phyloP scores from a whole-genome alignment of 108 stramenopile species.

The Pseudonitzschia delicatissima region DNA sequence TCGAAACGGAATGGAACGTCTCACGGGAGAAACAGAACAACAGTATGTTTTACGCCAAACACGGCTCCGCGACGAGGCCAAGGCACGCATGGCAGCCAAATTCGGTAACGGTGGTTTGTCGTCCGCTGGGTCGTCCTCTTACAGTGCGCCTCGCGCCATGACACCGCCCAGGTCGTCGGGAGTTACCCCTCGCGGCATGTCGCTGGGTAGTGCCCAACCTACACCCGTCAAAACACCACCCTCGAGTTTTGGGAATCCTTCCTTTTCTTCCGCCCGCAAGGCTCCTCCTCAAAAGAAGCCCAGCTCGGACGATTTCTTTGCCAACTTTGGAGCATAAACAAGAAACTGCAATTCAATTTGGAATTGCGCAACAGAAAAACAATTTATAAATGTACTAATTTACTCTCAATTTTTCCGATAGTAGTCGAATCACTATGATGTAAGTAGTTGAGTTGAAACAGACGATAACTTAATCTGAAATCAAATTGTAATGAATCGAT shows the following conservation, averaged over 20 bases:
- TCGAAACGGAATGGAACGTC: slow-evolving; percentile 79
- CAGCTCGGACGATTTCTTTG: slow-evolving; percentile 73
- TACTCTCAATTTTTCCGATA: no score
- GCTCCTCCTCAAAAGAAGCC: slow-evolving; percentile 5
- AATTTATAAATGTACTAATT: no score
- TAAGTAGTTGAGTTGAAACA: no score
- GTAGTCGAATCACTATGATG: no score
- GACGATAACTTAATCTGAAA: no score
- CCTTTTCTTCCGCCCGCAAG: no score
- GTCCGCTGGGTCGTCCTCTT: slow-evolving; percentile 20
- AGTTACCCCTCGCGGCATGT: not conserved
- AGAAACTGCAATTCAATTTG: not conserved
- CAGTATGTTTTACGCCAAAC: slow-evolving; percentile 91
- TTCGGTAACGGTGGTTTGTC: slow-evolving; percentile 66
- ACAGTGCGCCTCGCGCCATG: slow-evolving; percentile 4
- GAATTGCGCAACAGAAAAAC: no score
- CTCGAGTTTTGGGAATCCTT: slow-evolving; percentile 18
- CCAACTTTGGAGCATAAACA: slow-evolving; percentile 63
- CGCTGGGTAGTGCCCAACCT: not conserved
- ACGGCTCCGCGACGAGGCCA: slow-evolving; percentile 74
- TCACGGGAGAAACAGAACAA: slow-evolving; percentile 87
- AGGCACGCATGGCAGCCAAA: slow-evolving; percentile 86
- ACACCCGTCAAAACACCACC: slow-evolving; percentile 12
- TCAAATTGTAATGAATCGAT: no score
- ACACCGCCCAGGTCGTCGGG: no score